Percentiles rank a stretch among this genome's conserved stretches.
These are phyloP conservation scores for Euptelea pleiosperma DNA, from an alignment of 164 flowering plant species.

Conservation along the genomic window DNA sequence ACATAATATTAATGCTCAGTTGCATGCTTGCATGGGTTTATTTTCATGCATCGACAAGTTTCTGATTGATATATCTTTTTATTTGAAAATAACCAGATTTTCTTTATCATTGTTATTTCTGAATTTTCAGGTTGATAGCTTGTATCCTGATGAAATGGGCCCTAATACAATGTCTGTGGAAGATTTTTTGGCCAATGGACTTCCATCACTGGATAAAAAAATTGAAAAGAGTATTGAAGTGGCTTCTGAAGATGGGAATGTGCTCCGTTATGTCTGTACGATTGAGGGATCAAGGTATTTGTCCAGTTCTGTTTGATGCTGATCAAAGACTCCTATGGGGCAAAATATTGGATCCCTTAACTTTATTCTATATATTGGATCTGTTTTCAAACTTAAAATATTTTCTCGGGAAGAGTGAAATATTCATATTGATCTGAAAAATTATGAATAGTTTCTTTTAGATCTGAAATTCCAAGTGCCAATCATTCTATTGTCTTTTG, in stretches of 20 bases:
- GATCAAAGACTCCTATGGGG: neutral
- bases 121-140: conserved; percentile 69
- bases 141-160: conserved; percentile 77
- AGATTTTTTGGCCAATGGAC: conserved; percentile 56
- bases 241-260: conserved; percentile 73
- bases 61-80: neutral
- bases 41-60: too few relatives aligned
- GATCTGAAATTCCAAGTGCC: neutral
- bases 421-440: too few relatives aligned
- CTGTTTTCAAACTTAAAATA: too few relatives aligned
- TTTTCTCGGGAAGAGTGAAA: too few relatives aligned
- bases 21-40: neutral
- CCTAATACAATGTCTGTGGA: conserved; percentile 57
- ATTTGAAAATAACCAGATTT: neutral
- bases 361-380: too few relatives aligned
- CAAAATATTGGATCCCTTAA: neutral
- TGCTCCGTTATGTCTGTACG: conserved; percentile 84
- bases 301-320: conserved; percentile 3
- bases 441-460: neutral
- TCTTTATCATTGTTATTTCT: conserved; percentile 2
- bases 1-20: neutral
- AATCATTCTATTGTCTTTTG: neutral
- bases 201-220: conserved; percentile 54
- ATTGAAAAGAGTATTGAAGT: conserved; percentile 50
- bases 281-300: conserved; percentile 74